Conservation (phyloP, 2,329 filamentous ascomycete genomes). For the Cercospora nicotianae region DNA sequence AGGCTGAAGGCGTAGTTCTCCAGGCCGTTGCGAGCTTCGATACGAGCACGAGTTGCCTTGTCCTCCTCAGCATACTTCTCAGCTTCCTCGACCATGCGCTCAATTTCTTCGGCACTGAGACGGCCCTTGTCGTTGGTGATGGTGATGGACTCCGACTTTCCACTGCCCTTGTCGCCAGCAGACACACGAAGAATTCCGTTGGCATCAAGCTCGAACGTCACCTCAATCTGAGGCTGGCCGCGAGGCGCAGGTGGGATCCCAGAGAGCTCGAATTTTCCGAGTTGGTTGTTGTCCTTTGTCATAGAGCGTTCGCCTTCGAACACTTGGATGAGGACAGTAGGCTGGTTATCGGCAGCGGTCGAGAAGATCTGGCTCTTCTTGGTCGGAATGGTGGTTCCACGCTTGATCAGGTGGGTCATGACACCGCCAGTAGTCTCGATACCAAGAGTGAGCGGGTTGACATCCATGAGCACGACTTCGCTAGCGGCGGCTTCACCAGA, state of each 20-base stretch:
- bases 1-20: conserved; percentile 99
- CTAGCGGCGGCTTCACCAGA: conserved; percentile 83
- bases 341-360: conserved; percentile 96
- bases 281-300: conserved; percentile 66
- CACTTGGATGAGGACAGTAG: conserved; percentile 97
- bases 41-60: conserved; percentile 95
- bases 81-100: conserved; percentile 97
- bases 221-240: conserved; percentile 97
- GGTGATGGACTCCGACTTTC: conserved; percentile 95
- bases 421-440: conserved; percentile 98
- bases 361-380: conserved; percentile 99
- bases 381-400: conserved; percentile 97
- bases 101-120: conserved; percentile 93
- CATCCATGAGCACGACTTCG: conserved; percentile 91
- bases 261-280: conserved; percentile 98
- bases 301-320: conserved; percentile 87
- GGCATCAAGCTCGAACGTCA: conserved; percentile 95
- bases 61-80: conserved; percentile 99
- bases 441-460: conserved; percentile 93
- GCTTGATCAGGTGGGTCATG: conserved; percentile 97
- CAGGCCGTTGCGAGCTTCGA: conserved; percentile 91
- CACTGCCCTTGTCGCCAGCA: conserved; percentile 95
- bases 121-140: conserved; percentile 99
- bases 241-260: conserved; percentile 92
- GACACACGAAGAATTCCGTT: conserved; percentile 98